A percentile compares a stretch with the other conserved stretches of the same genome.
phyloP scores from a whole-genome alignment of 495 filamentous ascomycete species.

The Pseudevernia furfuracea region DNA sequence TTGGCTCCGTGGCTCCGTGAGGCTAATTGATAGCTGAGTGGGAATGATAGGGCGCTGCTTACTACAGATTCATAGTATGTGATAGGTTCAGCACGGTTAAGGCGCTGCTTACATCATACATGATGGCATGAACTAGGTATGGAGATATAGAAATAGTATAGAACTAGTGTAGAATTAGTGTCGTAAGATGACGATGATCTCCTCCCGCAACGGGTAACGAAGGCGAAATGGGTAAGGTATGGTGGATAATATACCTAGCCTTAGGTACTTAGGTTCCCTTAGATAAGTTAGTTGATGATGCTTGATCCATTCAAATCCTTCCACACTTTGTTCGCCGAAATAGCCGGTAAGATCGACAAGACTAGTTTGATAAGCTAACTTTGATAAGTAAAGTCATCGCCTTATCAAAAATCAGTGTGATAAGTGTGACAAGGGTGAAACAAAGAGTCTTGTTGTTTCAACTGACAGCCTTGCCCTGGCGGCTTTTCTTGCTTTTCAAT shows the following conservation, averaged over 20 bases:
- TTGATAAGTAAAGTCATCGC: no score
- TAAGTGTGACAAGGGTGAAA: conserved; percentile 11
- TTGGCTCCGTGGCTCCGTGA: not conserved
- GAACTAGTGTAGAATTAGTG: not conserved
- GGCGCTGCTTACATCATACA: not conserved
- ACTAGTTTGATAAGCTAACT: no score
- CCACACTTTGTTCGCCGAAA: no score
- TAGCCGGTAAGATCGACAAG: no score
- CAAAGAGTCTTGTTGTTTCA: not conserved
- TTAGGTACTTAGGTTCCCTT: no score
- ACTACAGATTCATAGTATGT: no score
- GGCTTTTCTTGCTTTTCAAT: not conserved
- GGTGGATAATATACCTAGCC: no score
- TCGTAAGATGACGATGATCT: conserved; percentile 4
- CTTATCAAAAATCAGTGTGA: no score
- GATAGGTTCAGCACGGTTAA: not conserved
- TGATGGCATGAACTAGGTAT: not conserved
- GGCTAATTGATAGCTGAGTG: not conserved
- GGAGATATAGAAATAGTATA: no score
- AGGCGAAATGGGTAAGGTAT: conserved; percentile 1
- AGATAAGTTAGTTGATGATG: no score
- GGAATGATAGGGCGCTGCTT: not conserved
- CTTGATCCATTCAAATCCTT: no score
- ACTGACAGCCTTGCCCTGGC: not conserved
- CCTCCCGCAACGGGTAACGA: conserved; percentile 16